These are phyloP conservation scores for Apophysomyces elegans DNA, from an alignment of 371 early-diverging fungal species.

Conservation along the genomic window DNA sequence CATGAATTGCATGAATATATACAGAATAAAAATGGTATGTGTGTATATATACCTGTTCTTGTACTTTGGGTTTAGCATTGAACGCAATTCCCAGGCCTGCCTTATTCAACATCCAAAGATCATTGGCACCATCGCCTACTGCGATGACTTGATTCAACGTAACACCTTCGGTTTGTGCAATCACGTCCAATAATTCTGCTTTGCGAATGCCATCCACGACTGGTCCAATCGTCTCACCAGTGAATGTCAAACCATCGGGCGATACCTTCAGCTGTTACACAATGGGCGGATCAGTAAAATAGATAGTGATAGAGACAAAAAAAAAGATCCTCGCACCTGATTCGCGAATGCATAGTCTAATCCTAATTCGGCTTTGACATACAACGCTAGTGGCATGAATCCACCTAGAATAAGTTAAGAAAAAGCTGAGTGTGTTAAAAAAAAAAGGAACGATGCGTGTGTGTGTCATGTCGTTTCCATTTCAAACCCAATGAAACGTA, in stretches of 20 bases:
- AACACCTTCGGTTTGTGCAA: conserved; percentile 92
- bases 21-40: neutral
- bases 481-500: conserved; percentile 15
- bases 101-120: conserved; percentile 95
- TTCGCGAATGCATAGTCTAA: conserved; percentile 98
- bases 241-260: conserved; percentile 78
- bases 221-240: conserved; percentile 86
- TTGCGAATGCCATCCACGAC: conserved; percentile 93
- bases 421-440: neutral
- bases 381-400: conserved; percentile 89
- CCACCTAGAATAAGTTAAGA: conserved; percentile 63
- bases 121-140: conserved; percentile 99
- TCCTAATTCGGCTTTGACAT: conserved; percentile 87
- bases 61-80: conserved; percentile 97
- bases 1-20: neutral
- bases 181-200: conserved; percentile 91
- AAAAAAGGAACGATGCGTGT: neutral
- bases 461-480: neutral
- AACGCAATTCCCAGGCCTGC: conserved; percentile 99
- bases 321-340: conserved; percentile 51
- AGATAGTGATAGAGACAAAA: conserved; percentile 13
- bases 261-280: conserved; percentile 72
- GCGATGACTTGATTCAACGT: conserved; percentile 91
- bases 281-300: conserved; percentile 3
- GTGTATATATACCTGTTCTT: conserved; percentile 64